These are phyloP conservation scores for Yamadazyma akitaensis DNA, from an alignment of 805 yeast genomes.

Conservation along the genomic window DNA sequence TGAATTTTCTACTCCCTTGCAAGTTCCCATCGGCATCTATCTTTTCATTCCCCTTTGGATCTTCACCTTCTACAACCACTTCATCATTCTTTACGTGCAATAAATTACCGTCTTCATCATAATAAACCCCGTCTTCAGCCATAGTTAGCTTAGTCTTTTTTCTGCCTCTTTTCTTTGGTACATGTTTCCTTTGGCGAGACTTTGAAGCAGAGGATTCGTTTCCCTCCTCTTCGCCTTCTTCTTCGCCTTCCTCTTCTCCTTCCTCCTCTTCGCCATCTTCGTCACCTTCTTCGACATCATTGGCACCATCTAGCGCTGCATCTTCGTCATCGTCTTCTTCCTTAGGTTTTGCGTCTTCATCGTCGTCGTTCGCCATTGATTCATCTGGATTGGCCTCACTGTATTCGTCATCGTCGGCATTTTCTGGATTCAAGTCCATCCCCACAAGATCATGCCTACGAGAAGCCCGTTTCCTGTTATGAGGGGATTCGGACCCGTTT, in stretches of 20 bases:
- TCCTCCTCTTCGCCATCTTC: slow-evolving; percentile 23
- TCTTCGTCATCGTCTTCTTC: slow-evolving; percentile 17
- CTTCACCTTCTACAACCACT: slow-evolving; percentile 64
- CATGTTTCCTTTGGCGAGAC: slow-evolving; percentile 7
- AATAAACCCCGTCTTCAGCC: slow-evolving; percentile 45
- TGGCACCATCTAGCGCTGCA: slow-evolving; percentile 14
- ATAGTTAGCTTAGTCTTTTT: slow-evolving; percentile 37
- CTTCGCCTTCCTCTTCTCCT: slow-evolving; percentile 23
- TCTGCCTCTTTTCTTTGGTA: slow-evolving; percentile 42
- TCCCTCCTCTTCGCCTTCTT: slow-evolving; percentile 15
- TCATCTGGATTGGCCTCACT: slow-evolving; percentile 16
- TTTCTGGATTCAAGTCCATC: slow-evolving; percentile 19
- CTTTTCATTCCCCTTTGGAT: slow-evolving; percentile 74
- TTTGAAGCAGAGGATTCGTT: slow-evolving; percentile 4
- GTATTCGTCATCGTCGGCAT: slow-evolving; percentile 17
- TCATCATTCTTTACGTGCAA: slow-evolving; percentile 70
- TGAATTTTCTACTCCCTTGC: slow-evolving; percentile 68
- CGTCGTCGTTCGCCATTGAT: slow-evolving; percentile 18
- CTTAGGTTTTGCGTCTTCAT: slow-evolving; percentile 14
- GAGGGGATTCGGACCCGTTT: not conserved
- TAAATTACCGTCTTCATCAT: slow-evolving; percentile 63
- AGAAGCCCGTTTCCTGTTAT: slow-evolving; percentile 7
- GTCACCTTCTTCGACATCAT: slow-evolving; percentile 24
- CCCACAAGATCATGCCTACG: slow-evolving; percentile 15
- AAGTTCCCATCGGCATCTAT: slow-evolving; percentile 66